These are phyloP conservation scores for Incumbomyces delicatus DNA, from an alignment of 2,329 filamentous ascomycete species.

Conservation along the genomic window DNA sequence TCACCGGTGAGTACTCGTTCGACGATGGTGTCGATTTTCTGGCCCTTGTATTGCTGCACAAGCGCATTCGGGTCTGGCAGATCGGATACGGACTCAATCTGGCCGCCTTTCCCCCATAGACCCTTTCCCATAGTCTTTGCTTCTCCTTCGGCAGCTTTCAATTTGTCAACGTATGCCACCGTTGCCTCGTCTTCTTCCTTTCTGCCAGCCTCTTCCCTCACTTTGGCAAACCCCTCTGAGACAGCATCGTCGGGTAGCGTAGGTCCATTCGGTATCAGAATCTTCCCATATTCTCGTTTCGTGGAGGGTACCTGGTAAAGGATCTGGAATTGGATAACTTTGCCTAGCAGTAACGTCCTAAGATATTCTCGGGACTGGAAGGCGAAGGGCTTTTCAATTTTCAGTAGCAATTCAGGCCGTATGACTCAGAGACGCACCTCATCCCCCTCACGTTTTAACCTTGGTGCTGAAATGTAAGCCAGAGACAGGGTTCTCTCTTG, in stretches of 20 bases:
- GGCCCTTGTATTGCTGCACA: constrained; percentile 73
- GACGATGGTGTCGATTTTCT: constrained; percentile 73
- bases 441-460: constrained; percentile 78
- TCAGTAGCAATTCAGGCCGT: constrained; percentile 7
- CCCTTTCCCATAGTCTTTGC: constrained; percentile 74
- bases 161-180: constrained; percentile 59
- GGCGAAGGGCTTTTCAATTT: constrained; percentile 53
- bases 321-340: constrained; percentile 73
- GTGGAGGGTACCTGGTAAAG: constrained; percentile 77
- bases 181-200: constrained; percentile 79
- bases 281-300: constrained; percentile 66
- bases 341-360: constrained; percentile 73
- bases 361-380: constrained; percentile 94
- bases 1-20: constrained; percentile 89
- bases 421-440: constrained; percentile 44
- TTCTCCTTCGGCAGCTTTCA: constrained; percentile 65
- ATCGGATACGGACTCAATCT: constrained; percentile 73
- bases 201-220: constrained; percentile 85
- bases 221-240: constrained; percentile 82
- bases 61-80: constrained; percentile 65
- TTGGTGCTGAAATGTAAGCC: constrained; percentile 83
- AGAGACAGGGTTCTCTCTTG: constrained; percentile 81
- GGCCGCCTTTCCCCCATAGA: constrained; percentile 58
- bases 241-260: constrained; percentile 73
- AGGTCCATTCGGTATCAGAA: constrained; percentile 65